Conservation (phyloP, 2,329 filamentous ascomycete genomes). For the Beauveria sp. region DNA sequence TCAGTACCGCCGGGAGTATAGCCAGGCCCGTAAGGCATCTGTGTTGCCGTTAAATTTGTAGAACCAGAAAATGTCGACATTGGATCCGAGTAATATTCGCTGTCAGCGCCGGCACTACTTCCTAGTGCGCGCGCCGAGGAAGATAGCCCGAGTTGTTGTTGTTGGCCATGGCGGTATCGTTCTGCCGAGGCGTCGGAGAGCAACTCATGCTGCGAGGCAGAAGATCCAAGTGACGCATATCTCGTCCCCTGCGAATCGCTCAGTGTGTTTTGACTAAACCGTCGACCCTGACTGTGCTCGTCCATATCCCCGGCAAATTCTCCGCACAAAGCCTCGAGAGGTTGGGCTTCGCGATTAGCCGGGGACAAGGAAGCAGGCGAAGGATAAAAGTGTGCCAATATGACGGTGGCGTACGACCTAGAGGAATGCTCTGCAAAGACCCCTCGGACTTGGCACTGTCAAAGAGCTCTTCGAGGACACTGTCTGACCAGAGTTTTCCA, state of each 20-base stretch:
- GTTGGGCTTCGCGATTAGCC: slow-evolving; percentile 3
- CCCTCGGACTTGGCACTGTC: not conserved
- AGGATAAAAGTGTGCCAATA: slow-evolving; percentile 4
- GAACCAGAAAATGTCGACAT: slow-evolving; percentile 41
- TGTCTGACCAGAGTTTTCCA: not conserved
- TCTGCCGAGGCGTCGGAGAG: slow-evolving; percentile 27
- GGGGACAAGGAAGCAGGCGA: slow-evolving; percentile 11
- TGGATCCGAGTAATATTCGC: slow-evolving; percentile 51
- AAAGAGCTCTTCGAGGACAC: not conserved
- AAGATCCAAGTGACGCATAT: slow-evolving; percentile 39
- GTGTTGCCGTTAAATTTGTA: slow-evolving; percentile 47
- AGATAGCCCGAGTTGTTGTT: slow-evolving; percentile 33
- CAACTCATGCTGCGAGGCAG: slow-evolving; percentile 37
- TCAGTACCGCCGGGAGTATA: slow-evolving; percentile 48
- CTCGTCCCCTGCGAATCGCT: slow-evolving; percentile 28
- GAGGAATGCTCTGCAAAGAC: slow-evolving; percentile 50
- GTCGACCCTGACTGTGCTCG: not conserved
- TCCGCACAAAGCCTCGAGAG: slow-evolving; percentile 2
- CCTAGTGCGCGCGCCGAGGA: slow-evolving; percentile 44
- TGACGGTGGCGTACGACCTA: slow-evolving; percentile 15
- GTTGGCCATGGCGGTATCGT: slow-evolving; percentile 40
- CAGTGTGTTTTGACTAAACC: not conserved
- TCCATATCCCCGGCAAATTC: slow-evolving; percentile 10
- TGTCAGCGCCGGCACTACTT: slow-evolving; percentile 47
- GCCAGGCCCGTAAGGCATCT: slow-evolving; percentile 54